phyloP scores from a whole-genome alignment of 2,329 filamentous ascomycete species.

The Aspergillus terreus region DNA sequence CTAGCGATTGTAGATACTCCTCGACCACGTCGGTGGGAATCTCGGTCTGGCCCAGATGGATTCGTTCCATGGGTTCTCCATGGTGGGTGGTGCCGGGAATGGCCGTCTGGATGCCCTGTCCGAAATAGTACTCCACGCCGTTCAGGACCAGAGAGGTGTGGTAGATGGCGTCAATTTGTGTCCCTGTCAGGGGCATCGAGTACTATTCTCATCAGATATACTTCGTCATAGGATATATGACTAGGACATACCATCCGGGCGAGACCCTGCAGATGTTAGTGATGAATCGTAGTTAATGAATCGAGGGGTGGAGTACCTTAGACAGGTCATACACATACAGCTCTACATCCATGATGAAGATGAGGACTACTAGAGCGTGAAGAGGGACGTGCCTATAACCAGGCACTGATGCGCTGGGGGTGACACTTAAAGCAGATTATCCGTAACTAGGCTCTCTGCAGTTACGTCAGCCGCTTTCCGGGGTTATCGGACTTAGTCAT shows the following conservation, averaged over 20 bases:
- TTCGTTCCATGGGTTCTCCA: conserved; percentile 72
- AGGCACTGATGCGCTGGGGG: not conserved
- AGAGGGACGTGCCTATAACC: not conserved
- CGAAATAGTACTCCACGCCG: conserved; percentile 86
- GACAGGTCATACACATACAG: conserved; percentile 78
- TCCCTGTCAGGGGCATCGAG: conserved; percentile 58
- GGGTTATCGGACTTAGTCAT: no score
- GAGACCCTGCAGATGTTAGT: conserved; percentile 46
- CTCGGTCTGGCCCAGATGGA: conserved; percentile 71
- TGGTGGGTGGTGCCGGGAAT: conserved; percentile 80
- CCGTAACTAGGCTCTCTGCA: conserved; percentile 16
- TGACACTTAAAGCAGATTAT: not conserved
- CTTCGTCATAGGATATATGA: not conserved
- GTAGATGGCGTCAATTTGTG: conserved; percentile 85
- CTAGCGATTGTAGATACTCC: conserved; percentile 82
- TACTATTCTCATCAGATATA: conserved; percentile 39
- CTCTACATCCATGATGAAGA: conserved; percentile 64
- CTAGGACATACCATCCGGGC: conserved; percentile 46
- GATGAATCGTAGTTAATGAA: not conserved
- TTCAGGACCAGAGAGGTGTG: conserved; percentile 87
- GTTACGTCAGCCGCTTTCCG: conserved; percentile 24
- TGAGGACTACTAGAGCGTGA: not conserved
- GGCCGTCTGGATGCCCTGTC: conserved; percentile 80
- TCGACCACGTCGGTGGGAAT: conserved; percentile 76
- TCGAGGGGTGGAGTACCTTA: conserved; percentile 29